These are phyloP conservation scores for Yamadazyma scolyti DNA, from an alignment of 805 yeast genomes.

Conservation along the genomic window DNA sequence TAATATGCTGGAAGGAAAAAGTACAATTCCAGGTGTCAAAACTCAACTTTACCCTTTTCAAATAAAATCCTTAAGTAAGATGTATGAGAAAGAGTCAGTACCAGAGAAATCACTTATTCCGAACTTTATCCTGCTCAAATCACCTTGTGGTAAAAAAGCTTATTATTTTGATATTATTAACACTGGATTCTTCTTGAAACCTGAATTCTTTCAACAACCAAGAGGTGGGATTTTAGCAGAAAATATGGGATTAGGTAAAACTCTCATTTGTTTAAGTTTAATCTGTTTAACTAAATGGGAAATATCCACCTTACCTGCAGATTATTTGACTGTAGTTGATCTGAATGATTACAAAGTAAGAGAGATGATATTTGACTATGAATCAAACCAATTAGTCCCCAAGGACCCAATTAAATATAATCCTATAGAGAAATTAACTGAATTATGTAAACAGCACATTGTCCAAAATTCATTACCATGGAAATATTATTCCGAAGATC, in stretches of 20 bases:
- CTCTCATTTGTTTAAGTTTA: slow-evolving; percentile 55
- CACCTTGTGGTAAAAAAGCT: slow-evolving; percentile 10
- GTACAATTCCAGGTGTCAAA: slow-evolving; percentile 38
- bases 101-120: slow-evolving; percentile 32
- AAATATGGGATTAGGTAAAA: slow-evolving; percentile 68
- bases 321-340: slow-evolving; percentile 6
- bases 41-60: slow-evolving; percentile 57
- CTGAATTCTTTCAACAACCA: slow-evolving; percentile 46
- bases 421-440: slow-evolving; percentile 18
- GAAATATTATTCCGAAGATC: slow-evolving; percentile 41
- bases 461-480: slow-evolving; percentile 53
- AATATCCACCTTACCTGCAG: slow-evolving; percentile 24
- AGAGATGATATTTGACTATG: slow-evolving; percentile 3
- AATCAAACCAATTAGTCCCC: not conserved
- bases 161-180: slow-evolving; percentile 36
- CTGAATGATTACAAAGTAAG: slow-evolving; percentile 1
- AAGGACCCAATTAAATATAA: slow-evolving; percentile 1
- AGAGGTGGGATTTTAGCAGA: slow-evolving; percentile 64
- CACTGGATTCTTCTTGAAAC: slow-evolving; percentile 25
- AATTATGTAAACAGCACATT: slow-evolving; percentile 41
- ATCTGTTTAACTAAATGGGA: slow-evolving; percentile 55
- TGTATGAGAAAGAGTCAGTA: slow-evolving; percentile 51
- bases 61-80: slow-evolving; percentile 53
- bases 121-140: slow-evolving; percentile 21
- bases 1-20: slow-evolving; percentile 12